Percentiles rank a stretch among this genome's conserved stretches.
Conservation (phyloP, 805 yeast species). For the Blastobotrys muscicola region DNA sequence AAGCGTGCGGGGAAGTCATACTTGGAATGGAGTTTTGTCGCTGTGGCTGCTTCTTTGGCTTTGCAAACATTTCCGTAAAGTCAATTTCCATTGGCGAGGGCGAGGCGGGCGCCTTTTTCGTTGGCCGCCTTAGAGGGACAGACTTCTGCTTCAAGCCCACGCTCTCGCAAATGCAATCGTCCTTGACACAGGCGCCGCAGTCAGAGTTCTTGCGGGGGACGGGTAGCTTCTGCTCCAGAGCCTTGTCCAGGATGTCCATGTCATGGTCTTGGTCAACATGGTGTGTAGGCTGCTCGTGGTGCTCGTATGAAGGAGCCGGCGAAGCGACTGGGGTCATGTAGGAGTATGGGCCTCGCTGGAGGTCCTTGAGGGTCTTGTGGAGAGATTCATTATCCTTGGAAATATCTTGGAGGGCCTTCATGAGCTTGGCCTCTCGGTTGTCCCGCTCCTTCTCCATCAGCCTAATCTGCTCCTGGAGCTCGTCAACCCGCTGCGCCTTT, state of each 20-base stretch:
- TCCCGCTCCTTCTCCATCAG: slow-evolving; percentile 60
- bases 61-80: slow-evolving; percentile 39
- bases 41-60: slow-evolving; percentile 5
- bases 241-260: slow-evolving; percentile 26
- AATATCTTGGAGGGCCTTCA: slow-evolving; percentile 17
- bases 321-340: slow-evolving; percentile 3
- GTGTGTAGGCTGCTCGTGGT: slow-evolving; percentile 22
- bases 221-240: slow-evolving; percentile 28
- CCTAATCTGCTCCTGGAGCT: slow-evolving; percentile 58
- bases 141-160: slow-evolving; percentile 22
- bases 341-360: slow-evolving; percentile 12
- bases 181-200: slow-evolving; percentile 63
- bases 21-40: slow-evolving; percentile 2
- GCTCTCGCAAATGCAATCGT: slow-evolving; percentile 54
- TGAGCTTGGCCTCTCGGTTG: slow-evolving; percentile 34
- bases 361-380: slow-evolving; percentile 24
- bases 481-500: slow-evolving; percentile 71
- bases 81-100: slow-evolving; percentile 39
- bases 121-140: neutral
- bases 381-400: slow-evolving; percentile 30
- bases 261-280: slow-evolving; percentile 23
- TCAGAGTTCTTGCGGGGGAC: slow-evolving; percentile 20
- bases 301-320: neutral
- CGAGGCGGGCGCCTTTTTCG: neutral
- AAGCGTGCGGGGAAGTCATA: neutral